These are phyloP conservation scores for Phoma sp. DNA, from an alignment of 2,329 filamentous ascomycete species.

Conservation along the genomic window DNA sequence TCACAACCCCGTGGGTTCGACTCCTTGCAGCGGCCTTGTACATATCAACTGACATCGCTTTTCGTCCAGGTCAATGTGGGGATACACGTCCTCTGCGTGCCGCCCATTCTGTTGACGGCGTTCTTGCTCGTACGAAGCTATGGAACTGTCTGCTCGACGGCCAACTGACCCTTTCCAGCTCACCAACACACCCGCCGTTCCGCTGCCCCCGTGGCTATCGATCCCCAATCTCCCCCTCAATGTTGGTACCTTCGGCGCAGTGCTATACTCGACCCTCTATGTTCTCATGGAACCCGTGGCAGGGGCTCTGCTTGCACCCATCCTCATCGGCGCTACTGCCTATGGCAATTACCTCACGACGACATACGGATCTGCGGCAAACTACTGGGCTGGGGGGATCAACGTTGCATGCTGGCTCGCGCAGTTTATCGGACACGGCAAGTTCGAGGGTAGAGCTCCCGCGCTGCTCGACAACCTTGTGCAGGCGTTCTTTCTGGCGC, in stretches of 20 bases:
- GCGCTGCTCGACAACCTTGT: slow-evolving; percentile 89
- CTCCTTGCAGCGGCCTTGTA: slow-evolving; percentile 8
- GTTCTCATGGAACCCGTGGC: slow-evolving; percentile 93
- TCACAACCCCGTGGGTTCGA: slow-evolving; percentile 66
- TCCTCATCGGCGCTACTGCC: slow-evolving; percentile 78
- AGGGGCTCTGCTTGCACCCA: slow-evolving; percentile 74
- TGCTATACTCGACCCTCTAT: slow-evolving; percentile 79
- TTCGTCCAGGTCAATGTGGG: slow-evolving; percentile 69
- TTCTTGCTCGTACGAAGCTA: slow-evolving; percentile 70
- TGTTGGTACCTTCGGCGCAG: slow-evolving; percentile 62
- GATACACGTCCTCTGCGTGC: slow-evolving; percentile 83
- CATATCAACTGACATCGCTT: slow-evolving; percentile 34
- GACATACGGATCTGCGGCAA: slow-evolving; percentile 65
- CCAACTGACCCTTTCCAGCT: slow-evolving; percentile 49
- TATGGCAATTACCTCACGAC: slow-evolving; percentile 76
- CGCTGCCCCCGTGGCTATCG: slow-evolving; percentile 60
- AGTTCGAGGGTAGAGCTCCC: slow-evolving; percentile 85
- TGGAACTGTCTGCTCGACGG: neutral
- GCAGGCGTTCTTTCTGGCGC: slow-evolving; percentile 90
- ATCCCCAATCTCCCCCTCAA: slow-evolving; percentile 66
- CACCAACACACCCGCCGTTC: slow-evolving; percentile 62
- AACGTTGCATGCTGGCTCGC: slow-evolving; percentile 81
- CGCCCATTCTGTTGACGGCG: slow-evolving; percentile 72
- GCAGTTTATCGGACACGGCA: slow-evolving; percentile 91
- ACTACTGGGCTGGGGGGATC: slow-evolving; percentile 70